Conservation (phyloP, 805 yeast species). For the Sugiyamaella smithiae region DNA sequence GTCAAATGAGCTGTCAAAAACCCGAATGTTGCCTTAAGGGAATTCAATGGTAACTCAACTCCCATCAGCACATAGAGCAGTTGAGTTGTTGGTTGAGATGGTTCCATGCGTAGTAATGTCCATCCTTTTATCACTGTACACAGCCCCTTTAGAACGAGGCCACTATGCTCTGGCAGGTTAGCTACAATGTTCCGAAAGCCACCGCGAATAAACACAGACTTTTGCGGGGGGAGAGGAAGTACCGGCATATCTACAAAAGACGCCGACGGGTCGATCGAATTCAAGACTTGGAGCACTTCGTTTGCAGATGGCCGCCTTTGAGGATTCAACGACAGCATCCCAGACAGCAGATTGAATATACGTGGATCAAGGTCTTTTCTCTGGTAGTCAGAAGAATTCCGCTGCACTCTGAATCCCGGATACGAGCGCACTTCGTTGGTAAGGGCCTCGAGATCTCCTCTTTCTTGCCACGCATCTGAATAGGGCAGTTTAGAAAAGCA, state of each 20-base stretch:
- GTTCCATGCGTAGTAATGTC: not conserved
- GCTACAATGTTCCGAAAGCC: not conserved
- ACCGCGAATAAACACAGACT: not conserved
- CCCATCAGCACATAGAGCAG: not conserved
- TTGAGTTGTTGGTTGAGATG: not conserved
- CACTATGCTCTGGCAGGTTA: not conserved
- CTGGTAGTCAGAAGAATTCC: constrained; percentile 1
- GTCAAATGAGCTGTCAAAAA: constrained; percentile 5
- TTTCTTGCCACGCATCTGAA: constrained; percentile 25
- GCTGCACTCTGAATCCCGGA: constrained; percentile 31
- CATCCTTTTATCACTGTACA: not conserved
- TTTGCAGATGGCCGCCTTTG: constrained; percentile 44
- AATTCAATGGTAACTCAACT: not conserved
- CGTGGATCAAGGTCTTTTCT: constrained; percentile 32
- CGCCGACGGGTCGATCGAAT: not conserved
- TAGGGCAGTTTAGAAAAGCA: constrained; percentile 74
- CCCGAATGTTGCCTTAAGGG: not conserved
- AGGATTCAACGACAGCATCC: constrained; percentile 39
- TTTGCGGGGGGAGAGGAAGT: not conserved
- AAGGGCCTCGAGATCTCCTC: constrained; percentile 34
- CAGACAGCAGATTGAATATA: constrained; percentile 39
- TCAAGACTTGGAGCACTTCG: constrained; percentile 23
- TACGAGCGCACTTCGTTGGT: constrained; percentile 37
- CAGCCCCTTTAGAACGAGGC: not conserved
- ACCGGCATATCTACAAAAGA: not conserved